Conservation (phyloP, 1,284 basidiomycete species). For the Earliella scabrosa region DNA sequence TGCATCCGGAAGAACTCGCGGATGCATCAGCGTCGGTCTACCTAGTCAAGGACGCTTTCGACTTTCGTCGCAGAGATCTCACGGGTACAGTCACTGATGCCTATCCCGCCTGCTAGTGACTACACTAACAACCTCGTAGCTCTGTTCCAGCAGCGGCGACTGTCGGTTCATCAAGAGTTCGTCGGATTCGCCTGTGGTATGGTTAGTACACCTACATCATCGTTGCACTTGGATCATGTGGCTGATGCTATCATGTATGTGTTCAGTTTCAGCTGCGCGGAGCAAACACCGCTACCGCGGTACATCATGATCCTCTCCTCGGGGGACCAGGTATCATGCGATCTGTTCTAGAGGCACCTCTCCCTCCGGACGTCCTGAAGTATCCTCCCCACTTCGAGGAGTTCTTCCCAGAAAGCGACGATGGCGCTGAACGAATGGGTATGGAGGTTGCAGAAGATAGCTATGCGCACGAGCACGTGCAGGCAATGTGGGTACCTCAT, state of each 20-base stretch:
- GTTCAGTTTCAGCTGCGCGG: too few relatives aligned
- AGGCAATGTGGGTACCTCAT: slow-evolving; percentile 5
- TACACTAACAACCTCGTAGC: too few relatives aligned
- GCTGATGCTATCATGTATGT: too few relatives aligned
- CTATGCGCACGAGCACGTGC: not conserved
- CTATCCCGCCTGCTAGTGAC: not conserved
- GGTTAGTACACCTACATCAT: slow-evolving; percentile 15
- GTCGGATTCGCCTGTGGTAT: slow-evolving; percentile 24
- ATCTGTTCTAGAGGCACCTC: too few relatives aligned
- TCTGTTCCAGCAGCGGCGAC: slow-evolving; percentile 28
- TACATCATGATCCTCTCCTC: too few relatives aligned
- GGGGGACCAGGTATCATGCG: too few relatives aligned
- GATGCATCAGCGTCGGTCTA: slow-evolving; percentile 12
- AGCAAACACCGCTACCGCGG: too few relatives aligned
- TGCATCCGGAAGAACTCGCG: slow-evolving; percentile 23
- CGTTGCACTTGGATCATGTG: too few relatives aligned
- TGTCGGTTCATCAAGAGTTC: slow-evolving; percentile 23
- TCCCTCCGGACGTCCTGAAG: too few relatives aligned
- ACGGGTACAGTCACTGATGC: not conserved
- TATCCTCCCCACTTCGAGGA: slow-evolving; percentile 7
- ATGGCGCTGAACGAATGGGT: not conserved
- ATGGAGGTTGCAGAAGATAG: too few relatives aligned
- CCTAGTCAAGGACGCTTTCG: slow-evolving; percentile 9
- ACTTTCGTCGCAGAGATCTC: not conserved
- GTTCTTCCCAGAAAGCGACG: slow-evolving; percentile 14